Base-by-base conservation (phyloP, 2,329 filamentous ascomycete genomes). In the Ciborinia camelliae region DNA sequence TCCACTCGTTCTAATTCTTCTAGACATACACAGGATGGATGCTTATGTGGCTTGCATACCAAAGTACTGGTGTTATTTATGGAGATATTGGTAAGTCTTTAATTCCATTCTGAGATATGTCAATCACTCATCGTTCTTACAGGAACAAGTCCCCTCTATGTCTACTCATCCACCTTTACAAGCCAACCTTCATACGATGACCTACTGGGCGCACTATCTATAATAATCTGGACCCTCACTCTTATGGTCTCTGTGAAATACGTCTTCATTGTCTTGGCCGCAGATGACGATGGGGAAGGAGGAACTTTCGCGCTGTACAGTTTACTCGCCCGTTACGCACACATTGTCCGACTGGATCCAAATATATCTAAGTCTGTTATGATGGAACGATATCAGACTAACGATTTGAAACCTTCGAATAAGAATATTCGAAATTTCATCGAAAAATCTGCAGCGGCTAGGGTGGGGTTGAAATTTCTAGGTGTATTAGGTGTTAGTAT, bases 171-270 rank as follows among this genome's bases (percentile, higher is more conserved):
- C n/a, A 89, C 86, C 0, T 90, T 90, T 71, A 78, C 80, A 32
- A 76, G 77, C 3, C 76, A 81, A 20, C 86, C 86, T 0, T 79
- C 76, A 8, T 82, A 82, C 69, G 79, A 84, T 28, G 84, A 89
- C 69, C 78, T 90, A 3, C 78, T 89, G 53, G 85, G 87, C 54
- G 86, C 84, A 0, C 77, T 90, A 1, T 90, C 87, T 4, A 81
- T 90, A 51, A 84, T 90, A 67, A 83, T 90, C 53, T 90, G 87
- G 88, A 84, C 86, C 0, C 76, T 90, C 41, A 88, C 85, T 30
- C 77, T 90, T 66, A 88, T 90, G 76, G 87, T 90, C 43, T 89
- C 86, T 0, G 69, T 89, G 65, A 90, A 90, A 76, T 90, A 90
- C 71, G 80, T 87, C 47, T 78, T 88, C 67, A 84, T 90, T 71